Conservation (phyloP, 805 yeast species). For the Cyberlindnera xylosilytica region DNA sequence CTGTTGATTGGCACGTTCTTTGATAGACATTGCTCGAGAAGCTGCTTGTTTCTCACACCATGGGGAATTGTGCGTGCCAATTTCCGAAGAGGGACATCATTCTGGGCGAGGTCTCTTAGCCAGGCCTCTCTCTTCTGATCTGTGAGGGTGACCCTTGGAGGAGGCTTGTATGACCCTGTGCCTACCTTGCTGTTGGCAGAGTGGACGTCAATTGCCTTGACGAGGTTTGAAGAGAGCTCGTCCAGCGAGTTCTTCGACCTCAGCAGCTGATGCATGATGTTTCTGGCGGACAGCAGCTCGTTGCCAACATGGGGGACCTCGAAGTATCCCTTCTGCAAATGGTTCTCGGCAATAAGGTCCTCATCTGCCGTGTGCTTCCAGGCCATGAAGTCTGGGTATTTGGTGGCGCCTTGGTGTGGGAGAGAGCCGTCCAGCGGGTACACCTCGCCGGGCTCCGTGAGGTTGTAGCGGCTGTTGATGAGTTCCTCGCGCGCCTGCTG, state of each 20-base stretch:
- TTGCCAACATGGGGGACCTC: slow-evolving; percentile 61
- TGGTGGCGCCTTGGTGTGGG: slow-evolving; percentile 15
- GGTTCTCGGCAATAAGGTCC: slow-evolving; percentile 48
- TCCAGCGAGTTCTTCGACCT: slow-evolving; percentile 36
- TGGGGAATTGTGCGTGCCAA: slow-evolving; percentile 84
- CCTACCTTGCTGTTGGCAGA: slow-evolving; percentile 42
- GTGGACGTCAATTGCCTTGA: slow-evolving; percentile 46
- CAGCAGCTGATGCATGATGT: slow-evolving; percentile 38
- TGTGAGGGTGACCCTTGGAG: slow-evolving; percentile 87
- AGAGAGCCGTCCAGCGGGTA: slow-evolving; percentile 29
- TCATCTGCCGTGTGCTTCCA: slow-evolving; percentile 64
- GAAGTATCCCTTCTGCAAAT: slow-evolving; percentile 67
- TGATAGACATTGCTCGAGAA: slow-evolving; percentile 69
- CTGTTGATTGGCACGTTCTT: slow-evolving; percentile 72
- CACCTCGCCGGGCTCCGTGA: slow-evolving; percentile 32
- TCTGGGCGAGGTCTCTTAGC: slow-evolving; percentile 76
- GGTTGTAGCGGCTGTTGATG: slow-evolving; percentile 29
- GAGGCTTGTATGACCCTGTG: slow-evolving; percentile 64
- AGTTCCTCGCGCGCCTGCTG: slow-evolving; percentile 26
- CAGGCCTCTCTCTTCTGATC: slow-evolving; percentile 83
- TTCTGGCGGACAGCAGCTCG: slow-evolving; percentile 70
- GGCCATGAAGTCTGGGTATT: slow-evolving; percentile 69
- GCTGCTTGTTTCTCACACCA: slow-evolving; percentile 71
- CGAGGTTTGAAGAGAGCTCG: slow-evolving; percentile 45
- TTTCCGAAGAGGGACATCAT: slow-evolving; percentile 59